Evolutionary conservation across 140 eudicot species (phyloP), one percentile per base, ranked within the genome.

Genomic region (Flaveria floridana): DNA sequence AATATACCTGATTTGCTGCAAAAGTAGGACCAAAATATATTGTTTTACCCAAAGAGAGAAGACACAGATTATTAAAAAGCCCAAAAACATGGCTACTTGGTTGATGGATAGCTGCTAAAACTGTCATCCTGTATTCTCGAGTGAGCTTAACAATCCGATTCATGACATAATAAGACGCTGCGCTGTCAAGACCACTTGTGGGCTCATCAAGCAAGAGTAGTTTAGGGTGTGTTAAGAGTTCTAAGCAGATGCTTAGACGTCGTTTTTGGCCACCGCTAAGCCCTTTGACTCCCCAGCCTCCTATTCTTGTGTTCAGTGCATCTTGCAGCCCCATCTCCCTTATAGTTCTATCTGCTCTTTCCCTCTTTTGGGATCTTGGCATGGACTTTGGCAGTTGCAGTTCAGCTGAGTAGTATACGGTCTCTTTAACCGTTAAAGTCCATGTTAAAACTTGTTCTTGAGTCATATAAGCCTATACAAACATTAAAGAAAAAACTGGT

Each of bases 181-280:
- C 96, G 23, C 96, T 89, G 20, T 89, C 96, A 7, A 89, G 96
- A 14, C 96, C 96, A 55, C 96, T 89, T 6, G 89, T 86, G 15
- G 96, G 92, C 78, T 89, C 96, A 37, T 89, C 96, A 13, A 89
- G 92, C 78, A 89, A 86, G 8, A 89, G 89, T 70, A 86, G 86
- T 25, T 83, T 85, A 7, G 96, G 96, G 30, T 82, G 77, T 39
- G 87, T 83, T 47, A 89, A 68, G 41, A 89, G 88, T 46, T 85
- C 85, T 3, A 86, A 34, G 73, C 96, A 86, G 67, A 89, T 80
- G 82, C 92, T 86, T 26, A 89, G 72, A 67, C 96, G 82, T 55
- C 89, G 83, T 73, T 76, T 86, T 66, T 89, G 89, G 52, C 96
- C 96, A 1, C 84, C 86, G 16, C 96, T 87, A 44, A 90, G 81